Percentiles rank a stretch among this genome's conserved stretches.
Conservation (phyloP, 2,329 filamentous ascomycete species). For the Sclerotinia minor region DNA sequence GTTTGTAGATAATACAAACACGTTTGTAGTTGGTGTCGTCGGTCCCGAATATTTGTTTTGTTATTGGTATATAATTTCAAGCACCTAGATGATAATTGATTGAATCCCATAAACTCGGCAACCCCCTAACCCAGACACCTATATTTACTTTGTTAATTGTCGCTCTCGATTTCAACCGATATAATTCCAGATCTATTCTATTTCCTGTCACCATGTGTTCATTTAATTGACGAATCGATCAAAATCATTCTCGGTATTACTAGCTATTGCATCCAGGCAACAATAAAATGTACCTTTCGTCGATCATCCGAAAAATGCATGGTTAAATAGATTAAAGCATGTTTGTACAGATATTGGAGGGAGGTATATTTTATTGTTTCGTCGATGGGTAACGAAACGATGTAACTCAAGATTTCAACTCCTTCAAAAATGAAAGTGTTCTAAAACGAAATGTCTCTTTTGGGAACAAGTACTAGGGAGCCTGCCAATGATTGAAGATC, state of each 20-base stretch:
- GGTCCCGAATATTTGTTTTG: background rate
- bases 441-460: conserved; percentile 14
- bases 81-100: background rate
- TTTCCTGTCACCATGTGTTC: conserved; percentile 16
- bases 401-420: conserved; percentile 23
- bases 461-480: conserved; percentile 3
- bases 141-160: background rate
- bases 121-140: background rate
- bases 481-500: conserved; percentile 18
- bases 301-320: conserved; percentile 17
- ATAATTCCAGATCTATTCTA: conserved; percentile 16
- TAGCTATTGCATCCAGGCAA: conserved; percentile 17
- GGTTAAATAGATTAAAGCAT: conserved; percentile 17
- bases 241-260: background rate
- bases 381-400: conserved; percentile 21
- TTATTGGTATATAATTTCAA: background rate
- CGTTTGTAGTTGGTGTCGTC: background rate
- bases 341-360: conserved; percentile 10
- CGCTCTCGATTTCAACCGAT: background rate
- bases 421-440: conserved; percentile 10
- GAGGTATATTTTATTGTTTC: conserved; percentile 13
- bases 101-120: background rate
- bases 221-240: conserved; percentile 1
- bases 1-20: background rate
- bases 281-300: conserved; percentile 16